Base-by-base conservation (phyloP, 805 yeast genomes). In the Ogataea paraovalis region DNA sequence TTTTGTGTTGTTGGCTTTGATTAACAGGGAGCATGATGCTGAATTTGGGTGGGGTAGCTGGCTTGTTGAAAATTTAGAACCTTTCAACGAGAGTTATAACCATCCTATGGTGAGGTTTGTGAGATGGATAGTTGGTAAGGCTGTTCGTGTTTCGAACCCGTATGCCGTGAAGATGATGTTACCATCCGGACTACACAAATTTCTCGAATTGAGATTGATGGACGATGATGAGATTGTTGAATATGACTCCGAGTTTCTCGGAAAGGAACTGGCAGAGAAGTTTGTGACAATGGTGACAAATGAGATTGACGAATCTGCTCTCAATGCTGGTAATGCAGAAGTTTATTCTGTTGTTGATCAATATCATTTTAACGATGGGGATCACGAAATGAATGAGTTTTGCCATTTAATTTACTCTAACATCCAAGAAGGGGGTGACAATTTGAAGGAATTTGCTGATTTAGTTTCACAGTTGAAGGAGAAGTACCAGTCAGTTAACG, bases 41-140 rank as follows among this genome's bases (percentile, higher is more conserved):
- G 90, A 86, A 48, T 94, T 88, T 68, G 87, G 91, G 33, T 94
- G 99, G 99, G 89, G 90, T 62, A 81, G 79, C 53, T 98, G 91
- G 65, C 94, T 99, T 99, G 79, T 76, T 23, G 68, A 66, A 2
- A 87, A 83, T 57, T 74, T 83, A 0, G 57, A 62, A n/a, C 65
- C 63, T 41, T 74, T 71, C 41, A 66, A 70, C 7, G 65, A 71
- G 10, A 69, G 76, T 32, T 64, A 70, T 30, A 81, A 78, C 58
- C 91, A 87, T 61, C 96, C 97, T 12, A 81, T 80, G 55, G 74
- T 79, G 52, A 78, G 76, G 41, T 85, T 92, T 55, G 80, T 92
- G 50, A 80, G 76, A 55, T 90, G 90, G 66, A 73, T 91, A 52
- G 83, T 94, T 50, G 78, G 82, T 37, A 91, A 90, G 60, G 97